Percentiles rank a stretch among this genome's conserved stretches.
Conservation (phyloP, 768 basidiomycete species). For the Xerocomellus amylosporus region DNA sequence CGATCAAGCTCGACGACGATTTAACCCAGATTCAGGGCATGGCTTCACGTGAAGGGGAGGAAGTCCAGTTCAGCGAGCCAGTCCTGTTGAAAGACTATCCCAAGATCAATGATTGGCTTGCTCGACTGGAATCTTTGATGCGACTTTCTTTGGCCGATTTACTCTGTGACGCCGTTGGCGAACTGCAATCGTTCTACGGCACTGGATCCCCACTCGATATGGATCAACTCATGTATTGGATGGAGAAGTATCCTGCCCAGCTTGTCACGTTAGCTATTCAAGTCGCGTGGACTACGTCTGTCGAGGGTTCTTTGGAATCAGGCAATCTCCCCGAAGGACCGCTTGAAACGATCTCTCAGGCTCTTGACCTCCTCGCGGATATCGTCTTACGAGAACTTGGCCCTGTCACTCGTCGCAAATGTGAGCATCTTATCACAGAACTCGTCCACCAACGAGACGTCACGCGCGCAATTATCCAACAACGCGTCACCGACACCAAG, state of each 20-base stretch:
- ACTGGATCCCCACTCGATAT: slow-evolving; percentile 55
- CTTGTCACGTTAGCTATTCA: slow-evolving; percentile 94
- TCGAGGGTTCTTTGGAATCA: slow-evolving; percentile 67
- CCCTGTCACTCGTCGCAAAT: slow-evolving; percentile 92
- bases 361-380: slow-evolving; percentile 93
- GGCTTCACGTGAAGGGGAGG: slow-evolving; percentile 94
- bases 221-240: slow-evolving; percentile 80
- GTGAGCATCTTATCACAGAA: slow-evolving; percentile 98
- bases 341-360: slow-evolving; percentile 72
- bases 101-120: slow-evolving; percentile 99
- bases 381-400: slow-evolving; percentile 88
- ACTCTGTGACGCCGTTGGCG: slow-evolving; percentile 74
- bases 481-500: slow-evolving; percentile 59
- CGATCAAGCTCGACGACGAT: slow-evolving; percentile 84
- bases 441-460: slow-evolving; percentile 98
- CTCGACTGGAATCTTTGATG: slow-evolving; percentile 91
- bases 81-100: slow-evolving; percentile 90
- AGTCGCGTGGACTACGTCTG: slow-evolving; percentile 87
- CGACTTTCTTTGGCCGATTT: slow-evolving; percentile 80
- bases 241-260: slow-evolving; percentile 93
- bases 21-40: slow-evolving; percentile 87
- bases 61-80: slow-evolving; percentile 78
- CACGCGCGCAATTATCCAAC: slow-evolving; percentile 71
- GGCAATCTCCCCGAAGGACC: slow-evolving; percentile 57
- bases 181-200: slow-evolving; percentile 80